These are phyloP conservation scores for Blastobotrys robertii DNA, from an alignment of 805 yeast species.

Conservation along the genomic window DNA sequence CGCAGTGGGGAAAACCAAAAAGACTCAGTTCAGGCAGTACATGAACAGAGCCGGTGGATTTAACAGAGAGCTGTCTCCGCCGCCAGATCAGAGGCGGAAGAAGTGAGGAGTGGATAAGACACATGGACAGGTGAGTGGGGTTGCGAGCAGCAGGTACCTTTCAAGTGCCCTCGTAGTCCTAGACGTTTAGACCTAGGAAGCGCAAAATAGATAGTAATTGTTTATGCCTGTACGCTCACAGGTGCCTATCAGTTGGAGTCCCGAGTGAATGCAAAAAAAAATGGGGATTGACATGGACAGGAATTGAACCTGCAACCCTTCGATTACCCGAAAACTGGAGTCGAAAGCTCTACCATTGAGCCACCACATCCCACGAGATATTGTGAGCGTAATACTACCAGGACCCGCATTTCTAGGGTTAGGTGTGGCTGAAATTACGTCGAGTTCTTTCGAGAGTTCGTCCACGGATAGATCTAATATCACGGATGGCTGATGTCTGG, in stretches of 20 bases:
- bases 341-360: slow-evolving; percentile 76
- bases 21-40: slow-evolving; percentile 32
- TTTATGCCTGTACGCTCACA: too few relatives aligned
- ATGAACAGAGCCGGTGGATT: slow-evolving; percentile 34
- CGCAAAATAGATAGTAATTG: too few relatives aligned
- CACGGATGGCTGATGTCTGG: too few relatives aligned
- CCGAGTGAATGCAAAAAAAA: too few relatives aligned
- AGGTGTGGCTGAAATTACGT: too few relatives aligned
- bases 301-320: slow-evolving; percentile 84
- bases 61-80: slow-evolving; percentile 32
- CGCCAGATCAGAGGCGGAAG: slow-evolving; percentile 7
- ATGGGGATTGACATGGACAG: slow-evolving; percentile 38
- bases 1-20: slow-evolving; percentile 26
- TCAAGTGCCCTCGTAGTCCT: not conserved
- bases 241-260: too few relatives aligned
- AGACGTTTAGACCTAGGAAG: too few relatives aligned
- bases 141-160: not conserved
- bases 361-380: slow-evolving; percentile 33
- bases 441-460: too few relatives aligned
- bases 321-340: slow-evolving; percentile 47
- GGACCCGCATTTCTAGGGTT: too few relatives aligned
- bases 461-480: too few relatives aligned
- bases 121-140: not conserved
- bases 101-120: not conserved
- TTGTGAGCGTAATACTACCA: too few relatives aligned